phyloP scores from a whole-genome alignment of 1,284 basidiomycete genomes.

The Leccinum angustisporum region DNA sequence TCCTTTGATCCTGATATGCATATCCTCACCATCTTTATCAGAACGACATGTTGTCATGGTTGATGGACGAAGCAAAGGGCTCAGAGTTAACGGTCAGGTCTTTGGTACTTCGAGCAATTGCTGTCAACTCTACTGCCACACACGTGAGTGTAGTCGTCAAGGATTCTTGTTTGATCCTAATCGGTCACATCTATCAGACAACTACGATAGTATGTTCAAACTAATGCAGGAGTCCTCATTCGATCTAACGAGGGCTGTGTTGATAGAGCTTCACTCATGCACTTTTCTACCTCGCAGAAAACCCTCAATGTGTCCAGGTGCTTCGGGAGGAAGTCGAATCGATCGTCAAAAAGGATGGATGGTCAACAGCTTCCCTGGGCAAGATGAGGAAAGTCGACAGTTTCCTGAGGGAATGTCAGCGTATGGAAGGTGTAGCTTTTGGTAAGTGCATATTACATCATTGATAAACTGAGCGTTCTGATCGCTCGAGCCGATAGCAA shows the following conservation, averaged over 20 bases:
- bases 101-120: constrained; percentile 31
- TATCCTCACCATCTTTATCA: background rate
- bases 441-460: too few species aligned
- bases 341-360: constrained; percentile 40
- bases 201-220: background rate
- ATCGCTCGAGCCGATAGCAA: constrained; percentile 22
- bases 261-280: constrained; percentile 34
- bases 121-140: constrained; percentile 40
- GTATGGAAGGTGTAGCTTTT: constrained; percentile 28
- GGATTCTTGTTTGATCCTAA: too few species aligned
- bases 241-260: background rate
- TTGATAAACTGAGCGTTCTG: too few species aligned
- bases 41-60: constrained; percentile 39
- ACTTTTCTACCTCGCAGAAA: constrained; percentile 37
- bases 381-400: constrained; percentile 48
- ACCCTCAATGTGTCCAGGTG: constrained; percentile 23
- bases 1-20: constrained; percentile 18
- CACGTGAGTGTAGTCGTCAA: constrained; percentile 24
- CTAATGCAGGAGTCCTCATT: background rate
- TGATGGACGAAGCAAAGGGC: constrained; percentile 39
- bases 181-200: background rate
- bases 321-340: background rate
- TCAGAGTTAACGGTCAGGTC: constrained; percentile 4
- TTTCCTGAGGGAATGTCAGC: constrained; percentile 44
- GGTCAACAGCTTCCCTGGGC: constrained; percentile 41